Evolutionary conservation across 2,329 filamentous ascomycete genomes (phyloP).

Genomic region (Exophiala calicioides): DNA sequence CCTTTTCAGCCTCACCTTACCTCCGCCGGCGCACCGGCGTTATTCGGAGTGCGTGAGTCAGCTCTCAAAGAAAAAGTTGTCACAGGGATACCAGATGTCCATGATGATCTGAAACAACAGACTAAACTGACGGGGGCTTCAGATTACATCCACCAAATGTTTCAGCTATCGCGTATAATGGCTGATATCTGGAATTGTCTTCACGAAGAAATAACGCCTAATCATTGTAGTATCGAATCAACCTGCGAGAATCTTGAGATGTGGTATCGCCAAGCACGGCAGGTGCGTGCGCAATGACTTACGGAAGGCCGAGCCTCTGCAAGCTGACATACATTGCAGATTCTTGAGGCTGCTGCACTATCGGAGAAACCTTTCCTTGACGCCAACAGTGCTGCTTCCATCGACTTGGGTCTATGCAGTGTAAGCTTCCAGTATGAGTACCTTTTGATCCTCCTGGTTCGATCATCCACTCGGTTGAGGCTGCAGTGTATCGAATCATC

Average conservation of each 20-base stretch:
- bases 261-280: background rate
- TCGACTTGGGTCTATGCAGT: background rate
- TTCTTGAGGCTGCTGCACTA: slow-evolving; percentile 3
- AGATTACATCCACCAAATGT: slow-evolving; percentile 6
- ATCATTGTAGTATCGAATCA: background rate
- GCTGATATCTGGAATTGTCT: slow-evolving; percentile 3
- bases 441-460: slow-evolving; percentile 4
- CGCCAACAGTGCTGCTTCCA: background rate
- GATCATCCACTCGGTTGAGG: slow-evolving; percentile 2
- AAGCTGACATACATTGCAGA: background rate
- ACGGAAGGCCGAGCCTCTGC: background rate
- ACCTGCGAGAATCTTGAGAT: background rate
- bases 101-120: background rate
- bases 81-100: background rate
- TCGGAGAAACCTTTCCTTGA: slow-evolving; percentile 1
- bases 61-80: background rate
- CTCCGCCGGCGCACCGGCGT: background rate
- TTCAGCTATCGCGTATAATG: slow-evolving; percentile 2
- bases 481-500: slow-evolving; percentile 1
- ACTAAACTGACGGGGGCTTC: background rate
- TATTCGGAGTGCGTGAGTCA: background rate
- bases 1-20: background rate
- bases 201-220: slow-evolving; percentile 2
- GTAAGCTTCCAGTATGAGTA: slow-evolving; percentile 4
- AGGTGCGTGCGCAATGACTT: background rate